Evolutionary conservation across 768 basidiomycete genomes (phyloP), one percentile per base, ranked within the genome.

Genomic region (Podaxis carcinomalis): DNA sequence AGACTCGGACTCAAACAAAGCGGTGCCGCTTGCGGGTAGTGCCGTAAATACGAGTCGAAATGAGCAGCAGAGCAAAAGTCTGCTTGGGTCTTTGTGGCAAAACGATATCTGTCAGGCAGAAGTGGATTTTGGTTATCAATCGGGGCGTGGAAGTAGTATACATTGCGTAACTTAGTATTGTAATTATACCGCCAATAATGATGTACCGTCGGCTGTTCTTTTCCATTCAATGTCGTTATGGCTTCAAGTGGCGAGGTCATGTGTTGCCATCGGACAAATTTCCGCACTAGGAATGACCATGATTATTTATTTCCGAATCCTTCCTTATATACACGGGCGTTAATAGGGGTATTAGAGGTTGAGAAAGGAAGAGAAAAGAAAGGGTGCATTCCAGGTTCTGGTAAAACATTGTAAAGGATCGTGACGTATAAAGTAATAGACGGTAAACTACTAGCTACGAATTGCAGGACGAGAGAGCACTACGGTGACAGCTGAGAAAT

Each of bases 381-480:
- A 46, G 21, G 40, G 40, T 60, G 59, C 59, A 53, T 36, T 53
- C 51, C 4, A 32, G 32, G 28, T 60, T 46, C 42, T 44, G 59
- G 42, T 51, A 32, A 47, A 25, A 58, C 57, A 39, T 40, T 28
- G 47, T 51, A 25, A 51, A 50, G 32, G 49, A 58, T 21, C 23
- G 36, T 49, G 56, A 25, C 13, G 28, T 23, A 19, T 19, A 35
- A 25, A 44, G 40, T 28, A 44, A 44, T 44, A 40, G 47, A 44
- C 19, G 27, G 14, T 35, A 46, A 32, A 60, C 42, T 42, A 53
- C 59, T 46, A 53, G 40, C 59, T 60, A 60, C 59, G 59, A 46
- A 47, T 53, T 60, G 59, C 51, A 60, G 39, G 51, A 53, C 59
- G 51, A 60, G 51, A 51, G 39, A 46, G 42, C 39, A 23, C 37